A percentile compares a stretch with the other conserved stretches of the same genome.
phyloP scores from a whole-genome alignment of 2,329 filamentous ascomycete species.

The Aspergillus arachidicola region DNA sequence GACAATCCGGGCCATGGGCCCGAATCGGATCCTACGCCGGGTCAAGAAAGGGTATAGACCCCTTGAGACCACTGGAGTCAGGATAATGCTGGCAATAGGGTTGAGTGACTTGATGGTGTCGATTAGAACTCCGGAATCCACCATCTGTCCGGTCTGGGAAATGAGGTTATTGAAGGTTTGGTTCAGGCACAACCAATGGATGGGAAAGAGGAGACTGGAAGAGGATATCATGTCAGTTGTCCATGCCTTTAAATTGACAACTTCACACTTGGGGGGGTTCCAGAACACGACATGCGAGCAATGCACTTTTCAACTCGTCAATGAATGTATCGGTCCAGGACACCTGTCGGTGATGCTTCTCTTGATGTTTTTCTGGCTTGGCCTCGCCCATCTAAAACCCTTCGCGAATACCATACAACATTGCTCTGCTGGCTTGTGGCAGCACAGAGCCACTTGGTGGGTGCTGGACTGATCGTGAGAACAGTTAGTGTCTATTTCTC shows the following conservation, averaged over 20 bases:
- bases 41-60: conserved; percentile 67
- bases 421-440: not conserved
- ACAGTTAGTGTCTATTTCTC: not conserved
- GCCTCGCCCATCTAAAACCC: not conserved
- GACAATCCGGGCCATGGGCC: conserved; percentile 71
- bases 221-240: not conserved
- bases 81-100: conserved; percentile 70
- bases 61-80: conserved; percentile 67
- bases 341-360: not conserved
- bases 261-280: not conserved
- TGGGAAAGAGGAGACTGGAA: conserved; percentile 8
- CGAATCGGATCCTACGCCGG: conserved; percentile 63
- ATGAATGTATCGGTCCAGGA: conserved; percentile 1
- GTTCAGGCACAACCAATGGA: conserved; percentile 15
- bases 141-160: conserved; percentile 60
- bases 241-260: not conserved
- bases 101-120: conserved; percentile 72
- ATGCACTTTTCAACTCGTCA: not conserved
- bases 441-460: not conserved
- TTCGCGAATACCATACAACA: not conserved
- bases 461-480: not conserved
- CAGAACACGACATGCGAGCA: conserved; percentile 1
- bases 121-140: conserved; percentile 68
- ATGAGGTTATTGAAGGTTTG: conserved; percentile 66
- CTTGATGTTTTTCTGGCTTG: not conserved